These are phyloP conservation scores for Geotrichum carabidarum DNA, from an alignment of 1,139 yeast species.

Conservation along the genomic window DNA sequence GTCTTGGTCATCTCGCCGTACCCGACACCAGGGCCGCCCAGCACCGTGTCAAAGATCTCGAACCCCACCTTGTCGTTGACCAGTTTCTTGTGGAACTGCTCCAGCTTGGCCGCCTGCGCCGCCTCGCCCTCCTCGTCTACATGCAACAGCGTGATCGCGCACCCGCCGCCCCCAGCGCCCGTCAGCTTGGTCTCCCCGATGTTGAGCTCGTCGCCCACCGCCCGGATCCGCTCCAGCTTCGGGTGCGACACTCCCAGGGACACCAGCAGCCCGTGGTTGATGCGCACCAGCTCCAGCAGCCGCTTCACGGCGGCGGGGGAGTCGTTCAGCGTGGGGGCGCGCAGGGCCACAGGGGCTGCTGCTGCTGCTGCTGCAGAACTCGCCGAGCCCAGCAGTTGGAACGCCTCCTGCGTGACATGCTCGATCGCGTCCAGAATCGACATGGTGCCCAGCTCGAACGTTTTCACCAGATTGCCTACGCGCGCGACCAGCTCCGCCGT, in stretches of 20 bases:
- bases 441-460: slow-evolving; percentile 51
- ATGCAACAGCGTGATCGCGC: slow-evolving; percentile 80
- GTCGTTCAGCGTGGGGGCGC: slow-evolving; percentile 43
- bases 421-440: slow-evolving; percentile 53
- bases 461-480: slow-evolving; percentile 55
- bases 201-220: slow-evolving; percentile 52
- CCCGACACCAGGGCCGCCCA: slow-evolving; percentile 91
- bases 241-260: slow-evolving; percentile 93
- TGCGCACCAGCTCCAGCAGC: slow-evolving; percentile 62
- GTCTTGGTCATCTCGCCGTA: slow-evolving; percentile 34
- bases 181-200: slow-evolving; percentile 91
- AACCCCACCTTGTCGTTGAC: slow-evolving; percentile 47
- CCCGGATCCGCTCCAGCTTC: slow-evolving; percentile 64
- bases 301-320: slow-evolving; percentile 27
- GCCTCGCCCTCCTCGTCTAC: slow-evolving; percentile 43
- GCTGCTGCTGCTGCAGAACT: not conserved
- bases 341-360: not conserved
- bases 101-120: slow-evolving; percentile 37
- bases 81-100: slow-evolving; percentile 36
- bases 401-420: slow-evolving; percentile 57
- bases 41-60: slow-evolving; percentile 72
- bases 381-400: slow-evolving; percentile 37
- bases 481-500: slow-evolving; percentile 78
- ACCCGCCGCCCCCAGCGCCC: slow-evolving; percentile 99
- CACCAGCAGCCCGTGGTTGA: slow-evolving; percentile 84